phyloP scores from a whole-genome alignment of 2,329 filamentous ascomycete genomes.

The Cryphonectria radicalis region DNA sequence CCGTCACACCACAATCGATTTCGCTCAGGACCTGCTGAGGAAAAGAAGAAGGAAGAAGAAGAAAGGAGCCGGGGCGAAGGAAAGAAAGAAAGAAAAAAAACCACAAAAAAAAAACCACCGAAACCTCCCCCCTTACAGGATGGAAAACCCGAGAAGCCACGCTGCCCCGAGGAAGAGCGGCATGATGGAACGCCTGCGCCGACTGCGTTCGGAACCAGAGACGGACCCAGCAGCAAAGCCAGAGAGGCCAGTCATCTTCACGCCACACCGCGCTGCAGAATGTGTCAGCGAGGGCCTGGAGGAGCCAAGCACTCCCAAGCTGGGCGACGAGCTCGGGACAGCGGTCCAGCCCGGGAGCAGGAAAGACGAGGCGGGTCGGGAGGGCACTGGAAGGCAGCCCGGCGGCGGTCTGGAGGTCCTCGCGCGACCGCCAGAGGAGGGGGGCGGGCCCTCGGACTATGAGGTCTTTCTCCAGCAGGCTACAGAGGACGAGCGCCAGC shows the following conservation, averaged over 20 bases:
- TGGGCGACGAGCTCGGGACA: constrained; percentile 21
- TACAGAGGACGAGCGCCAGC: constrained; percentile 16
- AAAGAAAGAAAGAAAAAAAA: no score
- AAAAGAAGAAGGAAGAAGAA: neutral
- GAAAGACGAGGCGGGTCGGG: neutral
- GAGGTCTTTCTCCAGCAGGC: constrained; percentile 24
- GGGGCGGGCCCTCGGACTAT: constrained; percentile 16
- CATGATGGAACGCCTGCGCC: constrained; percentile 27
- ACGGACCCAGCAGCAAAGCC: neutral
- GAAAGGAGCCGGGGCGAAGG: neutral
- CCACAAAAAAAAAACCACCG: neutral
- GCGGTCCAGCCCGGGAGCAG: neutral
- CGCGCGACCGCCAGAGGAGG: neutral
- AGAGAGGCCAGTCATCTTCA: constrained; percentile 9
- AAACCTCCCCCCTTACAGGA: neutral
- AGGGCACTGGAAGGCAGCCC: neutral
- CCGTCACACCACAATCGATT: neutral
- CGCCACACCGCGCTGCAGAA: neutral
- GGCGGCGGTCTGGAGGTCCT: neutral
- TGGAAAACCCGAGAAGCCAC: constrained; percentile 3
- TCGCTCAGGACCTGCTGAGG: neutral
- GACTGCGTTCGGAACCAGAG: constrained; percentile 12
- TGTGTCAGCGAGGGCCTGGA: neutral
- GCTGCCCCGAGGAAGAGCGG: constrained; percentile 14
- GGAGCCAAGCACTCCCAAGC: neutral